Base-by-base conservation (phyloP, 176 grass and related monocot species). In the Oryza meridionalis region DNA sequence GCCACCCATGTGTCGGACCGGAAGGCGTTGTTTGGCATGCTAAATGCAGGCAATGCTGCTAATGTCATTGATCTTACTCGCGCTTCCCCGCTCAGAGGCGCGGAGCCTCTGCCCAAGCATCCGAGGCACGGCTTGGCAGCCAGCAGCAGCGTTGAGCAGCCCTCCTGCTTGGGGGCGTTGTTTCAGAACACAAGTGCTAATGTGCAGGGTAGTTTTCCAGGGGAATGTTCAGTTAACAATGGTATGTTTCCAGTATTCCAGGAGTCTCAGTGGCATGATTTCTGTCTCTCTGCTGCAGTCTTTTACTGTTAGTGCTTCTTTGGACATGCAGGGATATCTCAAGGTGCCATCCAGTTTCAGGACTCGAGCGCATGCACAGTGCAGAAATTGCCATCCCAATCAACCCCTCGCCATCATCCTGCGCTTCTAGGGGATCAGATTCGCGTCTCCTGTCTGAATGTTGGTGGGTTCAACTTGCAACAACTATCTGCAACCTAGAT, bases 381-480 rank as follows among this genome's bases (percentile, higher is more conserved):
- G 47, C 92, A 92, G 47, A 92, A 87, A 78, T 61, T 78, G 47
- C 63, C 87, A 6, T 45, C 69, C 43, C 85, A 80, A 71, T 44
- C 77, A 21, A 61, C 19, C 26, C 31, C 88, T 79, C 59, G 17
- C 69, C 81, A 79, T 46, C 77, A 61, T 63, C 72, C 85, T 42
- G 12, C 64, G 22, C 78, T 79, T 74, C 63, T 70, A 26, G 81
- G 49, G 45, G 94, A 89, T 65, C 85, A 71, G 58, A 80, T 77
- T 13, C 64, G 65, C 9, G 80, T 94, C 76, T 80, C 84, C 82
- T 97, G 94, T 76, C 50, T 92, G 53, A 88, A 88, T 67, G 84
- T 84, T 78, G 92, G 94, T 97, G 82, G n/a, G 86, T 97, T 72
- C 50, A 81, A 74, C 75, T 86, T 84, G 55, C 63, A 81, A 58